Conservation (phyloP, 1,284 basidiomycete genomes). For the Naganishia albida region DNA sequence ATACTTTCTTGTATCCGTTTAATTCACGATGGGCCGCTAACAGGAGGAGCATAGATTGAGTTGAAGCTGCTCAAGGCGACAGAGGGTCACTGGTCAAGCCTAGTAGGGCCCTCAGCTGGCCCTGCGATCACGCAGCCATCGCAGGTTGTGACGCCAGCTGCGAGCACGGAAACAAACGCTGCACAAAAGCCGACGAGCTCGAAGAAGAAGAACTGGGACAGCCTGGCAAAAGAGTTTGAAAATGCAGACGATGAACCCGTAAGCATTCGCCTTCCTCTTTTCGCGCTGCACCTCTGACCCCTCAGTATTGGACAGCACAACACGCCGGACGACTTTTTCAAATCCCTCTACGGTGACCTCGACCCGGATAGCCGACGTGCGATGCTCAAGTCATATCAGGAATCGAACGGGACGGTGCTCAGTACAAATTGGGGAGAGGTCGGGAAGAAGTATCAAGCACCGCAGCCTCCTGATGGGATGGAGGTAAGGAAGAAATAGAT, state of each 20-base stretch:
- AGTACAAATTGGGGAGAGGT: slow-evolving; percentile 94
- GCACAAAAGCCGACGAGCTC: slow-evolving; percentile 21
- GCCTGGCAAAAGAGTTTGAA: slow-evolving; percentile 44
- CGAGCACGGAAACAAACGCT: not conserved
- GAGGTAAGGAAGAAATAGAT: slow-evolving; percentile 69
- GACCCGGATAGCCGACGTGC: slow-evolving; percentile 85
- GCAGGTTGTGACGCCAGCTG: too few species aligned
- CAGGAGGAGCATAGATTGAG: slow-evolving; percentile 43
- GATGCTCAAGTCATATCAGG: slow-evolving; percentile 94
- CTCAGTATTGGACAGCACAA: not conserved
- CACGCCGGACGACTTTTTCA: slow-evolving; percentile 50
- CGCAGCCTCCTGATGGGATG: slow-evolving; percentile 77
- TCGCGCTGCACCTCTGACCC: slow-evolving; percentile 34
- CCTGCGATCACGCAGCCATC: slow-evolving; percentile 7
- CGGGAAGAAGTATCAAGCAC: slow-evolving; percentile 59
- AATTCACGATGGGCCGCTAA: not conserved
- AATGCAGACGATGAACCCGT: slow-evolving; percentile 38
- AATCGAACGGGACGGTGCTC: slow-evolving; percentile 86
- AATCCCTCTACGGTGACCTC: slow-evolving; percentile 72
- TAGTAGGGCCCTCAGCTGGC: slow-evolving; percentile 25
- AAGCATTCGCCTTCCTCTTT: not conserved
- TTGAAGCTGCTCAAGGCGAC: slow-evolving; percentile 46
- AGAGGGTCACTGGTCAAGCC: slow-evolving; percentile 66
- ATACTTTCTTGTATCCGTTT: not conserved
- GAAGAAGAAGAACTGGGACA: slow-evolving; percentile 51